Conservation (phyloP, 306 rosid genomes). For the Astragalus membranaceus region DNA sequence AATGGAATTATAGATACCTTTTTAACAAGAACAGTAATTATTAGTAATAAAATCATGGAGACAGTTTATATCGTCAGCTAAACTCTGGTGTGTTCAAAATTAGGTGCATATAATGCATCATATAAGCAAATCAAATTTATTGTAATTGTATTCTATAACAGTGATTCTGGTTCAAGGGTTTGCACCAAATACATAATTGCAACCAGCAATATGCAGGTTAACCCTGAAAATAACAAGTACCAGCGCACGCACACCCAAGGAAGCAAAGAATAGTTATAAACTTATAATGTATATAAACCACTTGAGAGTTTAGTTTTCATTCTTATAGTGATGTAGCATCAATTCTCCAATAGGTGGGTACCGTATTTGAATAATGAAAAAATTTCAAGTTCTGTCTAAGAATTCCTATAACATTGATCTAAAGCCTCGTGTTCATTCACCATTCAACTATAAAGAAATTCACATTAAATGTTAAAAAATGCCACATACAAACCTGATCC, state of each 20-base stretch:
- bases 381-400: constrained; percentile 10
- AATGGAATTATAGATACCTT: constrained; percentile 96
- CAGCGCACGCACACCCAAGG: not conserved
- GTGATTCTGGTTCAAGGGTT: not conserved
- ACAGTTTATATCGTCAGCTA: constrained; percentile 1
- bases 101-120: not conserved
- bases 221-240: not conserved
- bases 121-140: not conserved
- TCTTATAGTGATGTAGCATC: not conserved
- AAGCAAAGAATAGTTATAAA: not conserved
- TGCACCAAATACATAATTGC: not conserved
- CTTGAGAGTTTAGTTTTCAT: not conserved
- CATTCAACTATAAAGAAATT: constrained; percentile 16
- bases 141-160: not conserved
- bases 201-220: constrained; percentile 15
- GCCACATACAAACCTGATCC: constrained; percentile 63
- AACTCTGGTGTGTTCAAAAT: not conserved
- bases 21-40: constrained; percentile 17
- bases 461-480: constrained; percentile 3
- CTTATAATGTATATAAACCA: not conserved
- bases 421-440: not conserved
- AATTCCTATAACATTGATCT: not conserved
- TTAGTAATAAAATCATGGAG: not conserved
- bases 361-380: not conserved
- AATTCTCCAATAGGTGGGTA: not conserved